A percentile compares a stretch with the other conserved stretches of the same genome.
Conservation (phyloP, 768 basidiomycete genomes). For the Leccinum uliginosum region DNA sequence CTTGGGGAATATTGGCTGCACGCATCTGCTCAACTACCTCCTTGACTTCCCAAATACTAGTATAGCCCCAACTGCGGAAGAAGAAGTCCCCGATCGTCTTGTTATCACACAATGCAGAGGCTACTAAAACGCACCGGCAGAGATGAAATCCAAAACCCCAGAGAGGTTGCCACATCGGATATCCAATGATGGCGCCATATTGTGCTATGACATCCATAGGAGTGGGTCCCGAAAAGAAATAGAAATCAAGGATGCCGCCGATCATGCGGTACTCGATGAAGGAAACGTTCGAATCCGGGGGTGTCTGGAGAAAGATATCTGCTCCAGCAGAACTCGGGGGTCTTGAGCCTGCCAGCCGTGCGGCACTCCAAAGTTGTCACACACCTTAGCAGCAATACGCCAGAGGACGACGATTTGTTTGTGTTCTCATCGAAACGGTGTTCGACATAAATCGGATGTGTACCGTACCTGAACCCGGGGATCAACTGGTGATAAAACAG, state of each 20-base stretch:
- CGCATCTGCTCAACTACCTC: conserved; percentile 54
- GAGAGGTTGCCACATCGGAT: conserved; percentile 63
- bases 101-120: neutral
- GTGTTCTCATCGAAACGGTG: conserved; percentile 54
- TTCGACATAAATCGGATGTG: conserved; percentile 66
- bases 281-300: conserved; percentile 47
- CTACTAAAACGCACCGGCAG: conserved; percentile 40
- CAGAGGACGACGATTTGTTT: conserved; percentile 56
- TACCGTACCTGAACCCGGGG: conserved; percentile 48
- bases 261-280: conserved; percentile 68
- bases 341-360: conserved; percentile 2
- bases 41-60: conserved; percentile 47
- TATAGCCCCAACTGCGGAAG: conserved; percentile 39
- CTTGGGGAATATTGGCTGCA: conserved; percentile 64
- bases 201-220: conserved; percentile 58
- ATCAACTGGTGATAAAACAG: neutral
- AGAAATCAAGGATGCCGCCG: conserved; percentile 72
- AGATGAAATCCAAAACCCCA: conserved; percentile 80
- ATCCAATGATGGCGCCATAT: conserved; percentile 59
- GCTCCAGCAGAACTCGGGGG: conserved; percentile 53
- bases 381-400: conserved; percentile 67
- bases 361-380: conserved; percentile 1
- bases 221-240: conserved; percentile 61
- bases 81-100: neutral
- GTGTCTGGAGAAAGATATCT: conserved; percentile 64